phyloP scores from a whole-genome alignment of 2,329 filamentous ascomycete genomes.

The Allantophomopsis cytisporea region DNA sequence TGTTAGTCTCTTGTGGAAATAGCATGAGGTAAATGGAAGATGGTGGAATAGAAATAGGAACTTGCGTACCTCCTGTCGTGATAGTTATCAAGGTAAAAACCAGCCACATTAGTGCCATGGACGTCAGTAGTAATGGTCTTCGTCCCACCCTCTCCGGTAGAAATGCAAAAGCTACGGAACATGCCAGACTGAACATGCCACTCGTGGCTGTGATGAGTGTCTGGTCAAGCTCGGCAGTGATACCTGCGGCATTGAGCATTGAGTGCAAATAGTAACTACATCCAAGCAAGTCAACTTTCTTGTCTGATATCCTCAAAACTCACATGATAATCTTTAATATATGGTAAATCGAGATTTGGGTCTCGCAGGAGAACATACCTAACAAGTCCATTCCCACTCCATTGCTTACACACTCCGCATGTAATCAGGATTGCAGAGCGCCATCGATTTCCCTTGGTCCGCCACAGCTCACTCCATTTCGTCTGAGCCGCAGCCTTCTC shows the following conservation, averaged over 20 bases:
- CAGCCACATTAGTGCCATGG: too few species aligned
- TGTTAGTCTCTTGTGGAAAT: too few species aligned
- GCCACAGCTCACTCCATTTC: conserved; percentile 26
- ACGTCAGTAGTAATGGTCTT: too few species aligned
- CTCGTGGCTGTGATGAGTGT: too few species aligned
- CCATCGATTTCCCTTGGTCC: conserved; percentile 5
- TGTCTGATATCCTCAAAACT: conserved; percentile 2
- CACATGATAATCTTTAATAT: conserved; percentile 3
- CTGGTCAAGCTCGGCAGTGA: conserved; percentile 2
- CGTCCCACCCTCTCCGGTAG: too few species aligned
- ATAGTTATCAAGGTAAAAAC: too few species aligned
- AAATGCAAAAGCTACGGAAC: too few species aligned
- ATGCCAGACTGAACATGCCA: too few species aligned
- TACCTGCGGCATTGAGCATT: conserved; percentile 12
- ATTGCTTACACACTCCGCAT: conserved; percentile 29
- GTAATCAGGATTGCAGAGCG: conserved; percentile 35
- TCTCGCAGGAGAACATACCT: conserved; percentile 6
- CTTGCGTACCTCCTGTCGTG: too few species aligned
- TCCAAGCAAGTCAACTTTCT: conserved; percentile 8
- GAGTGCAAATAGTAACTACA: conserved; percentile 21
- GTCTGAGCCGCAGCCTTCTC: conserved; percentile 11
- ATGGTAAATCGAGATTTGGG: conserved; percentile 4
- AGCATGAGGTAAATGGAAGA: too few species aligned
- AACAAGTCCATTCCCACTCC: conserved; percentile 21
- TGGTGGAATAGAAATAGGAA: too few species aligned